Conservation (phyloP, 257 asterid species). For the Capsicum baccatum region DNA sequence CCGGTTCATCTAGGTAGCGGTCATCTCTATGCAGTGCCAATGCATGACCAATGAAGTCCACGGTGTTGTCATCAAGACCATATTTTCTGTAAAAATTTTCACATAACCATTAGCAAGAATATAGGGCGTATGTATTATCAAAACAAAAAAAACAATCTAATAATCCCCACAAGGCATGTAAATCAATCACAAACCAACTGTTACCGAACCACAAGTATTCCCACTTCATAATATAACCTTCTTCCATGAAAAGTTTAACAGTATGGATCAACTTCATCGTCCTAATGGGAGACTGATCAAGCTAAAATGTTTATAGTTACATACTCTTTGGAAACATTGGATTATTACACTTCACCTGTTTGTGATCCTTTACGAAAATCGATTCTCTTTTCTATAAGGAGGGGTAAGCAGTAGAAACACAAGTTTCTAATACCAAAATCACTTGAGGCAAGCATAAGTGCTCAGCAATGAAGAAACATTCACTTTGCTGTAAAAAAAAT, state of each 20-base stretch:
- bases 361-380: conserved; percentile 1
- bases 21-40: conserved; percentile 95
- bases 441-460: neutral
- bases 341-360: neutral
- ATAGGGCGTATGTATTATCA: neutral
- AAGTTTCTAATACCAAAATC: conserved; percentile 8
- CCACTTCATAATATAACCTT: conserved; percentile 1
- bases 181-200: conserved; percentile 15
- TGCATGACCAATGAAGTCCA: conserved; percentile 92
- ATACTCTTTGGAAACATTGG: neutral
- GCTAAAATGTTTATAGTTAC: conserved; percentile 1
- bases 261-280: conserved; percentile 3
- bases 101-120: conserved; percentile 7
- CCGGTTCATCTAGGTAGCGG: conserved; percentile 81
- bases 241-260: neutral
- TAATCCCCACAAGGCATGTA: conserved; percentile 4
- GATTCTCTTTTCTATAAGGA: neutral
- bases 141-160: neutral
- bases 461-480: neutral
- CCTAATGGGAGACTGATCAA: conserved; percentile 16
- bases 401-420: neutral
- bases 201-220: neutral
- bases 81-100: conserved; percentile 60
- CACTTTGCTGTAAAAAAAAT: conserved; percentile 8
- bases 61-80: conserved; percentile 93